Evolutionary conservation across 208 protist species (phyloP).

Genomic region (Crithidia thermophila): DNA sequence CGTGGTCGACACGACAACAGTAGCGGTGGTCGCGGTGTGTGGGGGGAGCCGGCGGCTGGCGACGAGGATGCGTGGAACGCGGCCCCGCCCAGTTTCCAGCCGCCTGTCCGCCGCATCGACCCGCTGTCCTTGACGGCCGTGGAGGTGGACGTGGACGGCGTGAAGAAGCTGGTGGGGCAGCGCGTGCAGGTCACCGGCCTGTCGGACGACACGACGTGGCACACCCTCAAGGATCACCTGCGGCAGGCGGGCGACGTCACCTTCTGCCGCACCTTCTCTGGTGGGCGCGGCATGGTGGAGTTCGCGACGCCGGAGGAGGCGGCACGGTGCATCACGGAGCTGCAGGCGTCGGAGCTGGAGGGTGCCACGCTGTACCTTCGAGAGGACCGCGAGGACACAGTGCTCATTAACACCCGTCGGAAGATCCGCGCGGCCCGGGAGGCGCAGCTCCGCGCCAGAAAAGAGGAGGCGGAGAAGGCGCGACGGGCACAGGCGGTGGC

Average conservation of each 20-base stretch:
- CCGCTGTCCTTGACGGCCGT: slow-evolving; percentile 88
- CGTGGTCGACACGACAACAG: slow-evolving; percentile 39
- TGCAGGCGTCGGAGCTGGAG: slow-evolving; percentile 87
- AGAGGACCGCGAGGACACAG: slow-evolving; percentile 87
- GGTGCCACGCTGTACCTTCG: slow-evolving; percentile 84
- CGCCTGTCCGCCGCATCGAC: slow-evolving; percentile 85
- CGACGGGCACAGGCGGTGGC: slow-evolving; percentile 52
- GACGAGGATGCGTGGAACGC: slow-evolving; percentile 83
- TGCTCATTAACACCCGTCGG: slow-evolving; percentile 80
- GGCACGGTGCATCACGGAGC: slow-evolving; percentile 77
- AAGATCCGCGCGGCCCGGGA: slow-evolving; percentile 84
- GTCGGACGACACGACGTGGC: slow-evolving; percentile 87
- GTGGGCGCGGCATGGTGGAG: slow-evolving; percentile 85
- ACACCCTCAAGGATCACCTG: slow-evolving; percentile 91
- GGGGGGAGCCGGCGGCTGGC: slow-evolving; percentile 65
- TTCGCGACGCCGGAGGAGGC: slow-evolving; percentile 85
- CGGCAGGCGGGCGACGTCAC: slow-evolving; percentile 81
- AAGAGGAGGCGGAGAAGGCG: slow-evolving; percentile 70
- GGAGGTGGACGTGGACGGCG: slow-evolving; percentile 87
- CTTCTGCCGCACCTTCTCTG: slow-evolving; percentile 76
- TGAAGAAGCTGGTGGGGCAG: slow-evolving; percentile 91
- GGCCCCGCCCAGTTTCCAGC: slow-evolving; percentile 82
- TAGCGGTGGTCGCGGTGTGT: slow-evolving; percentile 38
- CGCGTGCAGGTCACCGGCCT: slow-evolving; percentile 84
- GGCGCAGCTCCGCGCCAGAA: slow-evolving; percentile 74